These are phyloP conservation scores for Phlebopus sp. DNA, from an alignment of 1,284 basidiomycete genomes.

Conservation along the genomic window DNA sequence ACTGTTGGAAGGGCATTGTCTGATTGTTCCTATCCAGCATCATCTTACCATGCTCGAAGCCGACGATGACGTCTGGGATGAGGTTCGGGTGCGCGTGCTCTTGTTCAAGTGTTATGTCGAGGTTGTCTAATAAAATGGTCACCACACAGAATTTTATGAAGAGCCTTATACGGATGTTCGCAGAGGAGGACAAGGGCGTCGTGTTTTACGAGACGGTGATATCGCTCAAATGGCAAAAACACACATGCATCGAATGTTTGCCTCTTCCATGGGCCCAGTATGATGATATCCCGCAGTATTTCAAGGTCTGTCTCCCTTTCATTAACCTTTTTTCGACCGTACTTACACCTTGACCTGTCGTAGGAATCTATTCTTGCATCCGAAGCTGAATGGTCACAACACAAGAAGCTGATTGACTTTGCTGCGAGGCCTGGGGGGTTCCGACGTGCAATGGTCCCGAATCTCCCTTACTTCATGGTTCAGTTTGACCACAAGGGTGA, in stretches of 20 bases:
- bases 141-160: constrained; percentile 93
- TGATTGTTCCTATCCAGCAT: constrained; percentile 74
- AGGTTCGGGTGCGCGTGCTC: constrained; percentile 68
- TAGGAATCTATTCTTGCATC: constrained; percentile 90
- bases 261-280: constrained; percentile 85
- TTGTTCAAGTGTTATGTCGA: neutral
- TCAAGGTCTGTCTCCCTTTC: constrained; percentile 58
- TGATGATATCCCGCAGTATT: constrained; percentile 87
- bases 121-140: neutral
- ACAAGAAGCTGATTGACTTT: constrained; percentile 96
- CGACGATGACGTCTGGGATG: constrained; percentile 98
- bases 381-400: constrained; percentile 96
- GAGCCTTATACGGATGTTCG: constrained; percentile 92
- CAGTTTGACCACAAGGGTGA: constrained; percentile 97
- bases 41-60: constrained; percentile 88
- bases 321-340: constrained; percentile 1
- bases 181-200: constrained; percentile 85
- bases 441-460: constrained; percentile 89
- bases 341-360: constrained; percentile 2
- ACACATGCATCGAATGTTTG: constrained; percentile 91
- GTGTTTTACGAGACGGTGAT: constrained; percentile 94
- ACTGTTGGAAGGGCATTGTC: constrained; percentile 83
- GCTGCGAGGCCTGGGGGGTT: constrained; percentile 85
- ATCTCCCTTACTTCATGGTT: constrained; percentile 98
- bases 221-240: constrained; percentile 81